Conservation (phyloP, 345 rosid species). For the Salix dunnii region DNA sequence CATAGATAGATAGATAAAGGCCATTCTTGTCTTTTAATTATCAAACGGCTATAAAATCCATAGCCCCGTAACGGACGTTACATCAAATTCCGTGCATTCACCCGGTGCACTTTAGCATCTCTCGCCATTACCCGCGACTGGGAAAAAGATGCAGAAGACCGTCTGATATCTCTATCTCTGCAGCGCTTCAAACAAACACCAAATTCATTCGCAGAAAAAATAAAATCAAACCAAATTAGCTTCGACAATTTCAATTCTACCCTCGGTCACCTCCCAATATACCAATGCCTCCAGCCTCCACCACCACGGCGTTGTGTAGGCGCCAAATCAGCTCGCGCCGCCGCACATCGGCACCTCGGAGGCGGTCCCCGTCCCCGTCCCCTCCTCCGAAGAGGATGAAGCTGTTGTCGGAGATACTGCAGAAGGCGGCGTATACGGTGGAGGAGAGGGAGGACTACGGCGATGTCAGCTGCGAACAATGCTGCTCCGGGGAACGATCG, state of each 20-base stretch:
- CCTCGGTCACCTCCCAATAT: not conserved
- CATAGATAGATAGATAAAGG: not conserved
- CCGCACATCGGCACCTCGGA: conserved; percentile 44
- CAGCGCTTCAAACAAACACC: not conserved
- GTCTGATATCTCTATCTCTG: not conserved
- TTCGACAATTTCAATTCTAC: not conserved
- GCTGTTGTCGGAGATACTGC: conserved; percentile 53
- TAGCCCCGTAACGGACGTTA: conserved; percentile 18
- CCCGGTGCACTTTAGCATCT: conserved; percentile 28
- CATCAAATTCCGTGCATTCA: conserved; percentile 45
- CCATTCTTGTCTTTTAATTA: not conserved
- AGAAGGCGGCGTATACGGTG: conserved; percentile 42
- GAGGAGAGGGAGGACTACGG: conserved; percentile 43
- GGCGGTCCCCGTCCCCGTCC: conserved; percentile 36
- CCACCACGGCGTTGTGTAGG: conserved; percentile 32
- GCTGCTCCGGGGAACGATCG: conserved; percentile 60
- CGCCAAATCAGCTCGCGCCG: conserved; percentile 36
- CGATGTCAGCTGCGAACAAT: conserved; percentile 60
- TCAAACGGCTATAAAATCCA: not conserved
- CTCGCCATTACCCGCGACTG: conserved; percentile 18
- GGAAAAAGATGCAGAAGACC: not conserved
- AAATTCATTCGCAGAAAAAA: not conserved
- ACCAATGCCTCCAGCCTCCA: conserved; percentile 35
- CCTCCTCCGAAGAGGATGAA: conserved; percentile 53
- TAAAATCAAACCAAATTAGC: not conserved